phyloP scores from a whole-genome alignment of 345 rosid genomes.

The Salix caprea region DNA sequence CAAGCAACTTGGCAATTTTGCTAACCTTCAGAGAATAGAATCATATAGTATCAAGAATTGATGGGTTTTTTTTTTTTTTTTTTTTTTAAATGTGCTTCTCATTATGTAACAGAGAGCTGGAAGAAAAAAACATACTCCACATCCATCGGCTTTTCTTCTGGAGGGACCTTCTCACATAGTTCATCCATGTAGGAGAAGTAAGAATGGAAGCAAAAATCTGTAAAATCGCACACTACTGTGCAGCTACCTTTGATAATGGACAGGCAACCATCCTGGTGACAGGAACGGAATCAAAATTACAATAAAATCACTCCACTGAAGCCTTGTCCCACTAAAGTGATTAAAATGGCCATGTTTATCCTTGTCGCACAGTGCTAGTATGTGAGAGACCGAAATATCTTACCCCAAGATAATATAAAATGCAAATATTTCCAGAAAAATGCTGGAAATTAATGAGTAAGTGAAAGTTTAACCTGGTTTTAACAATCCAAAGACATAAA shows the following conservation, averaged over 20 bases:
- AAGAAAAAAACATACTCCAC: slow-evolving; percentile 38
- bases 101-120: neutral
- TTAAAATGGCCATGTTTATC: neutral
- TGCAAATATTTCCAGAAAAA: neutral
- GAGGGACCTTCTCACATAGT: slow-evolving; percentile 46
- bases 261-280: slow-evolving; percentile 61
- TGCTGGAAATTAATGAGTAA: neutral
- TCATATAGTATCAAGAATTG: neutral
- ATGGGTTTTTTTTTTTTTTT: neutral
- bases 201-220: slow-evolving; percentile 86
- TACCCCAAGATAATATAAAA: too few relatives aligned
- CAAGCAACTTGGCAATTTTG: slow-evolving; percentile 58
- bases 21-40: slow-evolving; percentile 38
- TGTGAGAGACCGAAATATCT: too few relatives aligned
- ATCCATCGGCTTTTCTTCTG: slow-evolving; percentile 55
- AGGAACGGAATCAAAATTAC: neutral
- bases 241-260: slow-evolving; percentile 65
- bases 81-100: neutral
- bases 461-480: neutral
- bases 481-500: neutral
- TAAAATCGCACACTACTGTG: slow-evolving; percentile 60
- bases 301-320: neutral
- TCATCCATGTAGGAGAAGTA: slow-evolving; percentile 90
- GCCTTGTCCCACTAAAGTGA: too few relatives aligned
- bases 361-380: too few relatives aligned